Evolutionary conservation across 2,329 filamentous ascomycete species (phyloP).

Genomic region (Aspergillus felis): DNA sequence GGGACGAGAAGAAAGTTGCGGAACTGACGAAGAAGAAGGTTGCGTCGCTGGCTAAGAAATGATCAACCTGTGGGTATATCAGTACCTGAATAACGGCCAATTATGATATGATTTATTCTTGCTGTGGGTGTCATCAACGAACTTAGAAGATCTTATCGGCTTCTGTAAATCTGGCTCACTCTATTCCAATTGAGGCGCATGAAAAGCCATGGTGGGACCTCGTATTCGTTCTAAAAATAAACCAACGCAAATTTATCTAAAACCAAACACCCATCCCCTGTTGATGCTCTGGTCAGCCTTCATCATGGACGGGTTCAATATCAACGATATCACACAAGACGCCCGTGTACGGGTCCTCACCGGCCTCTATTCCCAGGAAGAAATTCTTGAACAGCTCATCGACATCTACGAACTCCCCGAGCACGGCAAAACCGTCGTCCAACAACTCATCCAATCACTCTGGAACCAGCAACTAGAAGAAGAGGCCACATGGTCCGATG

Average conservation of each 20-base stretch:
- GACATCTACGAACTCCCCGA: neutral
- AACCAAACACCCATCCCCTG: too few relatives aligned
- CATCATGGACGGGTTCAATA: neutral
- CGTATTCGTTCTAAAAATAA: neutral
- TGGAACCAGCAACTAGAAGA: neutral
- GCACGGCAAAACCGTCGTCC: neutral
- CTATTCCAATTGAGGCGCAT: too few relatives aligned
- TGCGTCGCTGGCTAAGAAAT: conserved; percentile 11
- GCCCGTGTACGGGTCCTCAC: neutral
- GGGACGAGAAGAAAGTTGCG: conserved; percentile 50
- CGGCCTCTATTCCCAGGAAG: neutral
- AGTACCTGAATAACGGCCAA: neutral
- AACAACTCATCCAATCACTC: neutral
- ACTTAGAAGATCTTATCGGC: too few relatives aligned
- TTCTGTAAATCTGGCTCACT: too few relatives aligned
- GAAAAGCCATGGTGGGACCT: neutral
- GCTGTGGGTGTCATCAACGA: too few relatives aligned
- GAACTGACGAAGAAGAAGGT: conserved; percentile 43
- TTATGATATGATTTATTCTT: neutral
- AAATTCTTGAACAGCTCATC: neutral
- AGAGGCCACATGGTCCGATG: neutral
- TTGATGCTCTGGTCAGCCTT: neutral
- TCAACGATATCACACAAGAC: neutral
- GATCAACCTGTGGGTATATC: neutral
- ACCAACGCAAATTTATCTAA: neutral